Conservation (phyloP, 176 grass and related monocot genomes). For the Eragrostis curvula region DNA sequence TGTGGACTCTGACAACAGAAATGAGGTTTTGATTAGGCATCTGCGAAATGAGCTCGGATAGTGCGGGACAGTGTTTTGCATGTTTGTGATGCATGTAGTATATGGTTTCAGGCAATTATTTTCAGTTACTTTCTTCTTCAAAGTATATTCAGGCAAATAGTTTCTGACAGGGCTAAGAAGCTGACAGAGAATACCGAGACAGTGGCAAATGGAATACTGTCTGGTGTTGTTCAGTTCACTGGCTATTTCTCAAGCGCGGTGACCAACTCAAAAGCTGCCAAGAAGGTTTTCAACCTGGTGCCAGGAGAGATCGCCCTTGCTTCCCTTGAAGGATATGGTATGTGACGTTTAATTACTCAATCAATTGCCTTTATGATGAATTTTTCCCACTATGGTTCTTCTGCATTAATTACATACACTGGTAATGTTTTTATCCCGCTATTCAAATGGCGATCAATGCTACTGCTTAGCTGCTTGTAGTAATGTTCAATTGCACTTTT, state of each 20-base stretch:
- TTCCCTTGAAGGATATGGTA: conserved; percentile 89
- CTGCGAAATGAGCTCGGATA: too few relatives aligned
- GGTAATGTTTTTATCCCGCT: too few relatives aligned
- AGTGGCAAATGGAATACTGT: conserved; percentile 75
- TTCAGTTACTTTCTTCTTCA: background rate
- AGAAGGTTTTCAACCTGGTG: conserved; percentile 62
- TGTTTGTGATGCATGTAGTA: too few relatives aligned
- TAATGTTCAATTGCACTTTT: too few relatives aligned
- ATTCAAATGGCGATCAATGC: too few relatives aligned
- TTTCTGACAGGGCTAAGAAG: conserved; percentile 61
- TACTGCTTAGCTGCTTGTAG: too few relatives aligned
- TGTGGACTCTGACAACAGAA: too few relatives aligned
- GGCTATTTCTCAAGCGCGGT: conserved; percentile 68
- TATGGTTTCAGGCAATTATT: background rate
- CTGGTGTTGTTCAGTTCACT: conserved; percentile 70
- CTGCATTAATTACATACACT: too few relatives aligned
- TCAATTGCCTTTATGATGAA: too few relatives aligned
- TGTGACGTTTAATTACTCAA: conserved; percentile 10
- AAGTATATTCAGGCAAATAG: background rate
- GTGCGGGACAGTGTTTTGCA: too few relatives aligned
- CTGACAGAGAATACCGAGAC: conserved; percentile 81
- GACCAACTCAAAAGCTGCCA: conserved; percentile 71
- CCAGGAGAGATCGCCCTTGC: conserved; percentile 87
- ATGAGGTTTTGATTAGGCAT: too few relatives aligned
- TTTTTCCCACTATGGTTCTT: too few relatives aligned